Evolutionary conservation across 2,329 filamentous ascomycete species (phyloP).

Genomic region (Coleophoma cylindrospora): DNA sequence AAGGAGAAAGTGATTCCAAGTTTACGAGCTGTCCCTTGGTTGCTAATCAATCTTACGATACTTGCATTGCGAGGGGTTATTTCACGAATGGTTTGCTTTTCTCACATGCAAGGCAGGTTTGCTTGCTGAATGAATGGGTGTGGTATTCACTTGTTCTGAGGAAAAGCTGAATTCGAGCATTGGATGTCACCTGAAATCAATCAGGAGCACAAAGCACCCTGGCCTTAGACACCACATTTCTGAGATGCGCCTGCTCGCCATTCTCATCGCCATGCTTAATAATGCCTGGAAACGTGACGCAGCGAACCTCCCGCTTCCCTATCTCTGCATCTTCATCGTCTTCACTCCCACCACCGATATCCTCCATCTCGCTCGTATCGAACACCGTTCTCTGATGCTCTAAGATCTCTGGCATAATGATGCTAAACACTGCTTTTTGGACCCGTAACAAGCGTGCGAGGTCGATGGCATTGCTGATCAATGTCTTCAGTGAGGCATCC

Average conservation of each 20-base stretch:
- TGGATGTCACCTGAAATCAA: conserved; percentile 10
- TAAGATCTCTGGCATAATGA: conserved; percentile 48
- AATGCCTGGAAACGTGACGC: conserved; percentile 60
- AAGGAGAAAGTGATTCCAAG: too few relatives aligned
- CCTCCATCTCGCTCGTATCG: conserved; percentile 57
- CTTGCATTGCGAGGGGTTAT: too few relatives aligned
- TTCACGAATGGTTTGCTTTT: too few relatives aligned
- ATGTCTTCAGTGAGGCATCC: conserved; percentile 46
- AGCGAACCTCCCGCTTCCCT: conserved; percentile 44
- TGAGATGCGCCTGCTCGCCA: conserved; percentile 53
- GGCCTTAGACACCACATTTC: conserved; percentile 62
- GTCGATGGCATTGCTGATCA: conserved; percentile 49
- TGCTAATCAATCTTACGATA: too few relatives aligned
- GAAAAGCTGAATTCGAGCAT: background rate
- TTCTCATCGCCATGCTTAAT: conserved; percentile 62
- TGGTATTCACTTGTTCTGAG: background rate
- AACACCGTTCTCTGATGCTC: conserved; percentile 50
- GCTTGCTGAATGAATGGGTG: background rate
- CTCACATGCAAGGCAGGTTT: background rate
- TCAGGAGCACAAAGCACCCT: conserved; percentile 49
- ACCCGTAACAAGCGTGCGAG: conserved; percentile 50
- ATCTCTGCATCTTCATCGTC: conserved; percentile 43
- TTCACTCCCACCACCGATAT: conserved; percentile 57
- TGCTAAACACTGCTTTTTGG: conserved; percentile 53
- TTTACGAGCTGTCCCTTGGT: too few relatives aligned